Conservation (phyloP, 1,284 basidiomycete genomes). For the Fomitiporia mediterranea region DNA sequence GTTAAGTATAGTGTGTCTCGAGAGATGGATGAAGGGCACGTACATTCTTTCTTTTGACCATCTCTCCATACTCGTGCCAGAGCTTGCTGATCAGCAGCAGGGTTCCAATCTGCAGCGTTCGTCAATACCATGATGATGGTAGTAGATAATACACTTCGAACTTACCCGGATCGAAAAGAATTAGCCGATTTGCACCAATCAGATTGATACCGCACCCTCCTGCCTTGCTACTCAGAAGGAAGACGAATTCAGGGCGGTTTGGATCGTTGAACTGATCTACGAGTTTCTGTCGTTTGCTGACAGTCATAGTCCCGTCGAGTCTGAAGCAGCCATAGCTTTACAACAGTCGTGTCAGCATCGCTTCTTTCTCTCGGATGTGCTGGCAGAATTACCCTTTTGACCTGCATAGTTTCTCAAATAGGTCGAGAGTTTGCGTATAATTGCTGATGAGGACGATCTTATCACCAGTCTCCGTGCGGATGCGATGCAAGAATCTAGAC, state of each 20-base stretch:
- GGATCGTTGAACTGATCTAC: constrained; percentile 99
- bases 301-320: constrained; percentile 91
- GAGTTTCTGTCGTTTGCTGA: constrained; percentile 93
- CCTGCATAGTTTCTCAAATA: constrained; percentile 86
- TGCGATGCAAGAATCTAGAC: constrained; percentile 78
- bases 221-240: constrained; percentile 94
- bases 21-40: constrained; percentile 26
- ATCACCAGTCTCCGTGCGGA: constrained; percentile 80
- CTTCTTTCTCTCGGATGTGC: not conserved
- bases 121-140: constrained; percentile 5
- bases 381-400: constrained; percentile 60
- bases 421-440: constrained; percentile 95
- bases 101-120: constrained; percentile 82
- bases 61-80: constrained; percentile 99
- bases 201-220: constrained; percentile 98
- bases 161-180: constrained; percentile 92
- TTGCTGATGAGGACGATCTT: constrained; percentile 99
- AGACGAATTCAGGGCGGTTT: constrained; percentile 91
- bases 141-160: not conserved
- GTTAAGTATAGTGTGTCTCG: too few species aligned
- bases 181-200: constrained; percentile 93
- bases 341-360: not conserved
- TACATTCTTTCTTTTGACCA: constrained; percentile 99
- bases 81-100: constrained; percentile 97
- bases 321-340: constrained; percentile 88